Conservation (phyloP, 2,329 filamentous ascomycete genomes). For the Colletotrichum magnum region DNA sequence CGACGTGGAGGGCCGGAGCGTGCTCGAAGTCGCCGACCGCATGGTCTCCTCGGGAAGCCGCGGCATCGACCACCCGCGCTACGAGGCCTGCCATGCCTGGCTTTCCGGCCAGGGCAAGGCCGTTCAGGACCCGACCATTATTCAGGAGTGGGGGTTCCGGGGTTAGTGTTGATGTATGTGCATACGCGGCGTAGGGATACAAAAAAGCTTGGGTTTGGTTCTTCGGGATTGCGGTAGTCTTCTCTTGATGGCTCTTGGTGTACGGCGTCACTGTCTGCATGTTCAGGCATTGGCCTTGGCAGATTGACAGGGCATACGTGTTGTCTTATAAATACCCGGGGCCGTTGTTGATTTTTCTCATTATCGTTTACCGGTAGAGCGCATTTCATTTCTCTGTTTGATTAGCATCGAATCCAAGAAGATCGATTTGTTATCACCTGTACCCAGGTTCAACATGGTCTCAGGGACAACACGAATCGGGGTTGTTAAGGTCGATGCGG, state of each 20-base stretch:
- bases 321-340: constrained; percentile 22
- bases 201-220: constrained; percentile 16
- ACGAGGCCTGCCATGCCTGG: constrained; percentile 62
- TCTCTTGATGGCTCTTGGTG: background rate
- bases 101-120: constrained; percentile 56
- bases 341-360: background rate
- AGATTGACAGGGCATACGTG: background rate
- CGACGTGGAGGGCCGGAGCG: constrained; percentile 59
- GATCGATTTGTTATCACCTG: background rate
- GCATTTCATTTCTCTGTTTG: background rate
- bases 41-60: constrained; percentile 51
- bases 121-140: constrained; percentile 55
- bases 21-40: constrained; percentile 62
- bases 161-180: background rate
- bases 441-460: background rate
- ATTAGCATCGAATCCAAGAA: background rate
- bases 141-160: constrained; percentile 56
- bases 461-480: background rate
- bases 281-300: background rate
- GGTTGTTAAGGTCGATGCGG: too few species aligned
- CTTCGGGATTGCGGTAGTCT: background rate
- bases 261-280: background rate
- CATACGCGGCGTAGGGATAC: background rate
- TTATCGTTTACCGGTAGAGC: background rate
- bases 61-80: constrained; percentile 56